Percentiles rank a stretch among this genome's conserved stretches.
Evolutionary conservation across 768 basidiomycete genomes (phyloP).

Genomic region (Rhodotorula graminis): DNA sequence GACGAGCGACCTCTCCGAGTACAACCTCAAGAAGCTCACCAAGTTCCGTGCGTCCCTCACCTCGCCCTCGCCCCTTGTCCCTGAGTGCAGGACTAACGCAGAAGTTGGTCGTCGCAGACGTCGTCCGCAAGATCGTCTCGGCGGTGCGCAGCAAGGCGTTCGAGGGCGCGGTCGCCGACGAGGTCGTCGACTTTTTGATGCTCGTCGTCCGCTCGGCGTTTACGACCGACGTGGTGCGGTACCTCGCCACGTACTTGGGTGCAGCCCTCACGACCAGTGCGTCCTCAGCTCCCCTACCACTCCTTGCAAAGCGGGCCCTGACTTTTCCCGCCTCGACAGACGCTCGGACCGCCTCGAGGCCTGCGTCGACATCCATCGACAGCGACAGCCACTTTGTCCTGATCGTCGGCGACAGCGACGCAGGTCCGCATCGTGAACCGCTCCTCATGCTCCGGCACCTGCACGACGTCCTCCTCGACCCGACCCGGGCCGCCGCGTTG

Average conservation of each 20-base stretch:
- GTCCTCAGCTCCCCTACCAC: no score
- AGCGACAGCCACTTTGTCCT: not conserved
- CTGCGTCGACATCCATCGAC: not conserved
- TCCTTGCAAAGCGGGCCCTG: no score
- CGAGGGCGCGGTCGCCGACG: constrained; percentile 53
- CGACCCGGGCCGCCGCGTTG: not conserved
- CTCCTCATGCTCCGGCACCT: not conserved
- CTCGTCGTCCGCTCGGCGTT: constrained; percentile 64
- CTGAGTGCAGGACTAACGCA: no score
- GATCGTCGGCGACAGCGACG: not conserved
- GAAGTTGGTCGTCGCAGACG: no score
- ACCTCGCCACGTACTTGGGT: constrained; percentile 76
- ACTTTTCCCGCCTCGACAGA: no score
- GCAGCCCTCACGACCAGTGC: constrained; percentile 68
- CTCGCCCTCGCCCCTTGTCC: no score
- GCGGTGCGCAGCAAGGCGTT: constrained; percentile 77
- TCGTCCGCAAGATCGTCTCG: constrained; percentile 73
- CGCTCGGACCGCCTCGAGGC: not conserved
- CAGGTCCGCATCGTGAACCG: not conserved
- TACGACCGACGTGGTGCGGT: constrained; percentile 70
- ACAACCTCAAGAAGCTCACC: constrained; percentile 68
- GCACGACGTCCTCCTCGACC: constrained; percentile 8
- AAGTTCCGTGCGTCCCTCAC: constrained; percentile 55
- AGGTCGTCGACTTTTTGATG: constrained; percentile 60
- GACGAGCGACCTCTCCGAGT: constrained; percentile 66